A percentile compares a stretch with the other conserved stretches of the same genome.
Conservation (phyloP, 805 yeast species). For the Zygoascus tannicola region DNA sequence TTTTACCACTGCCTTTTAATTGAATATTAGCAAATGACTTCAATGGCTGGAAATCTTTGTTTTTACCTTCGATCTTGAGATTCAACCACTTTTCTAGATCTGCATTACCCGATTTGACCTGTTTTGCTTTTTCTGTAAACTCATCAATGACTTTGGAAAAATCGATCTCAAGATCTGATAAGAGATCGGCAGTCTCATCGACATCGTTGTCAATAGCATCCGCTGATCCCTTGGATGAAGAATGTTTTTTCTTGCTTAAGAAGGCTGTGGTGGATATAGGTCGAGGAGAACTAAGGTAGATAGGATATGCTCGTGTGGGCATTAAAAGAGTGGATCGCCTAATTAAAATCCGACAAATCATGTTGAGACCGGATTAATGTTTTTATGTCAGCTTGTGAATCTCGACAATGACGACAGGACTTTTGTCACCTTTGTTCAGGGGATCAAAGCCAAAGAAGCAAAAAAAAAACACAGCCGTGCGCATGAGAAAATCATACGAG, state of each 20-base stretch:
- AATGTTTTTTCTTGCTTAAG: background rate
- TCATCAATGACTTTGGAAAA: conserved; percentile 42
- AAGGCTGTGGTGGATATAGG: background rate
- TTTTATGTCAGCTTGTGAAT: no score
- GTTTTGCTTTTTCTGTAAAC: conserved; percentile 49
- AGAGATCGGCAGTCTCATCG: conserved; percentile 13
- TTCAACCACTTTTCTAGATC: conserved; percentile 57
- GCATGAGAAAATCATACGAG: no score
- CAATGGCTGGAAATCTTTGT: conserved; percentile 40
- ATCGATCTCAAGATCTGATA: conserved; percentile 33
- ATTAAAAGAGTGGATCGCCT: background rate
- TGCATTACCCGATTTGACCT: conserved; percentile 59
- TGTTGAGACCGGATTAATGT: no score
- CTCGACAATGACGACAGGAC: no score
- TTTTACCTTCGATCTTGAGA: conserved; percentile 39
- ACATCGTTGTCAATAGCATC: conserved; percentile 7
- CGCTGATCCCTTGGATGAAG: background rate
- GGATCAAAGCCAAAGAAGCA: no score
- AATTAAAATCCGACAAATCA: no score
- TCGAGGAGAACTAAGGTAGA: background rate
- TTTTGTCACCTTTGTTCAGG: no score
- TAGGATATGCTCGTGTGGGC: background rate
- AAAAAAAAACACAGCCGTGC: no score
- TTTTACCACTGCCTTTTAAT: conserved; percentile 25
- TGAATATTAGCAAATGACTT: conserved; percentile 32